Evolutionary conservation across 192 early-diverging fungal genomes (phyloP).

Genomic region (Diversispora eburnea): DNA sequence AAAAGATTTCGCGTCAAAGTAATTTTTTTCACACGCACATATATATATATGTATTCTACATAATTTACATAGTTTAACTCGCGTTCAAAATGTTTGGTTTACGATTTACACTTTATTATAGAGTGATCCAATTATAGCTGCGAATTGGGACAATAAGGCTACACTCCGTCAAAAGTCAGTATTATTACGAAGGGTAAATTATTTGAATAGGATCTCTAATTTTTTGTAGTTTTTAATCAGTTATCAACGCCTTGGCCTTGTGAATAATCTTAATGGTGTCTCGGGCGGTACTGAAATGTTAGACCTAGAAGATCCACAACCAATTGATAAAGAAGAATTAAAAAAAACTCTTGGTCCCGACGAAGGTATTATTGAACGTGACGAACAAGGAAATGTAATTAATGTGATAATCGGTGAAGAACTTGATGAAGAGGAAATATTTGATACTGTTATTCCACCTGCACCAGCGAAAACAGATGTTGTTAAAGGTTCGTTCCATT

Average conservation of each 20-base stretch:
- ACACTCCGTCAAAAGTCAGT: slow-evolving; percentile 67
- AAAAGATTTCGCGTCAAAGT: slow-evolving; percentile 55
- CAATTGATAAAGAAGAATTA: slow-evolving; percentile 52
- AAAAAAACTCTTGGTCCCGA: slow-evolving; percentile 54
- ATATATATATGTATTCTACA: slow-evolving; percentile 3
- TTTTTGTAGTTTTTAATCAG: slow-evolving; percentile 29
- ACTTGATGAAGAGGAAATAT: slow-evolving; percentile 36
- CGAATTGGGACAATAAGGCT: slow-evolving; percentile 65
- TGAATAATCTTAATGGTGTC: slow-evolving; percentile 62
- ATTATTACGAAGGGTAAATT: background rate
- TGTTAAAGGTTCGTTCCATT: slow-evolving; percentile 37
- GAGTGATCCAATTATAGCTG: slow-evolving; percentile 59
- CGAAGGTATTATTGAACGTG: slow-evolving; percentile 79
- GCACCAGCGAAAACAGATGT: slow-evolving; percentile 55
- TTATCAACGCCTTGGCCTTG: slow-evolving; percentile 68
- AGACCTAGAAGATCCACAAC: slow-evolving; percentile 39
- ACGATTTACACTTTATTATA: background rate
- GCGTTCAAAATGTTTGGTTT: background rate
- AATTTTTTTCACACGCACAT: slow-evolving; percentile 5
- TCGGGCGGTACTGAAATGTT: slow-evolving; percentile 52
- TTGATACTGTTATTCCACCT: slow-evolving; percentile 43
- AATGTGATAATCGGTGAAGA: slow-evolving; percentile 60
- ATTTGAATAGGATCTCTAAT: background rate
- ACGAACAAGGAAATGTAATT: slow-evolving; percentile 69
- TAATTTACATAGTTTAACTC: background rate